Percentiles rank a stretch among this genome's conserved stretches.
Evolutionary conservation across 2,329 filamentous ascomycete genomes (phyloP).

Genomic region (Geosmithia morbida): DNA sequence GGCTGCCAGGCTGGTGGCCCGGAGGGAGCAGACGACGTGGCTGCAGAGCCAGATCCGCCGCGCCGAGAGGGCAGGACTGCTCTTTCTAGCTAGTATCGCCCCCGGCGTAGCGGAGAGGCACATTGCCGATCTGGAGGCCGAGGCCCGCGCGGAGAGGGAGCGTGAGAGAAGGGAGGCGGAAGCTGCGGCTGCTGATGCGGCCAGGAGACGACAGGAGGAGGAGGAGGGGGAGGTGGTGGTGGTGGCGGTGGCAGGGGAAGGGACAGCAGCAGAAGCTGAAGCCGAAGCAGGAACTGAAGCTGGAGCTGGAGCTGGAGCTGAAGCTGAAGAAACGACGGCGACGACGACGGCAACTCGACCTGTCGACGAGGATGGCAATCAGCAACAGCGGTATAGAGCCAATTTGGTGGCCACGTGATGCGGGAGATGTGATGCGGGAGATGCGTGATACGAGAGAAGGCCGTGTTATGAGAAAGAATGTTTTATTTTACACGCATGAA

Average conservation of each 20-base stretch:
- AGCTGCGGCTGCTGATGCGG: constrained; percentile 21
- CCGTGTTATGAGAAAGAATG: too few species aligned
- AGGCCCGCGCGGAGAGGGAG: constrained; percentile 28
- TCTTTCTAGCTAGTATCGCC: constrained; percentile 52
- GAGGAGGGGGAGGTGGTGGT: too few species aligned
- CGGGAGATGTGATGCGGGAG: too few species aligned
- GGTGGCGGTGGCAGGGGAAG: background rate
- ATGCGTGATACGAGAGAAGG: too few species aligned
- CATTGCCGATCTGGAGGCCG: constrained; percentile 42
- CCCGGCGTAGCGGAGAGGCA: constrained; percentile 52
- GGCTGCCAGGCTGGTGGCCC: constrained; percentile 38
- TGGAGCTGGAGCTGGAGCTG: background rate
- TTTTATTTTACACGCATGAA: too few species aligned
- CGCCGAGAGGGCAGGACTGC: constrained; percentile 42
- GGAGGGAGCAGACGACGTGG: constrained; percentile 16
- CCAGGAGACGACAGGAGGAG: constrained; percentile 14
- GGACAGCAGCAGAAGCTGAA: constrained; percentile 1
- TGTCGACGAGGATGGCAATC: too few species aligned
- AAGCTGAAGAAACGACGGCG: constrained; percentile 1
- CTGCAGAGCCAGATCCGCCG: constrained; percentile 28
- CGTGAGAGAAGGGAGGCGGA: constrained; percentile 28
- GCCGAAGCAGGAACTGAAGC: background rate
- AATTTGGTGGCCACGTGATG: too few species aligned
- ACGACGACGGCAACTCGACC: constrained; percentile 3
- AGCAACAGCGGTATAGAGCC: too few species aligned